Base-by-base conservation (phyloP, 2,329 filamentous ascomycete species). In the Cytospora piceae region DNA sequence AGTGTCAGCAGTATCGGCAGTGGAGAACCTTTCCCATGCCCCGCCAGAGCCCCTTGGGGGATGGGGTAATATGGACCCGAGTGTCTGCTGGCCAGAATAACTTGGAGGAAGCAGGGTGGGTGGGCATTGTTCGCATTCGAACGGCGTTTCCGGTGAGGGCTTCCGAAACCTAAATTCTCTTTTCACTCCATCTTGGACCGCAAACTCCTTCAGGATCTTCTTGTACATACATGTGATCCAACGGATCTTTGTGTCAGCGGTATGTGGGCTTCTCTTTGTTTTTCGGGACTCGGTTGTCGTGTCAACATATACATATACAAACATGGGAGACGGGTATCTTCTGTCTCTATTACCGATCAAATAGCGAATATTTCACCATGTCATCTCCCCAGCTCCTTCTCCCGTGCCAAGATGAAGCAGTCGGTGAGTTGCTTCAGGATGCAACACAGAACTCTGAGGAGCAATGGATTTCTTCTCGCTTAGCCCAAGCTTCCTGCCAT, bases 81-180 rank as follows among this genome's bases (percentile, higher is more conserved):
- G 58, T 39, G 34, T 46, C 24, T 53, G 59, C 54, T 49, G 46
- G 27, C 27, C 27, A 29, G 53, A 46, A 27, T 42, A n/a, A 20
- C 39, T 37, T 31, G 31, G n/a, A 22, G 52, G 54, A 34, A 62
- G 49, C n/a, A 55, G 24, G 60, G 58, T 65, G 24, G 60, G 58
- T 65, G 63, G 51, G 39, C 34, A 29, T 65, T 29, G 59, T 53
- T 58, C 55, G 63, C 63, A 68, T 68, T 17, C 46, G 42, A n/a
- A 66, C 31, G 63, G 66, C 63, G 32, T 58, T 66, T 66, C 57
- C 52, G 66, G 59, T 60, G 20, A 42, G 9, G 58, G 37, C 15
- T 58, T 52, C 63, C 63, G 63, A 61, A 39, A 61, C 53, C 62
- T 56, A 17, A 24, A 3, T 52, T 67, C 60, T 51, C 46, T 58